Evolutionary conservation across 768 basidiomycete species (phyloP).

Genomic region (Tylopilus intermedius): DNA sequence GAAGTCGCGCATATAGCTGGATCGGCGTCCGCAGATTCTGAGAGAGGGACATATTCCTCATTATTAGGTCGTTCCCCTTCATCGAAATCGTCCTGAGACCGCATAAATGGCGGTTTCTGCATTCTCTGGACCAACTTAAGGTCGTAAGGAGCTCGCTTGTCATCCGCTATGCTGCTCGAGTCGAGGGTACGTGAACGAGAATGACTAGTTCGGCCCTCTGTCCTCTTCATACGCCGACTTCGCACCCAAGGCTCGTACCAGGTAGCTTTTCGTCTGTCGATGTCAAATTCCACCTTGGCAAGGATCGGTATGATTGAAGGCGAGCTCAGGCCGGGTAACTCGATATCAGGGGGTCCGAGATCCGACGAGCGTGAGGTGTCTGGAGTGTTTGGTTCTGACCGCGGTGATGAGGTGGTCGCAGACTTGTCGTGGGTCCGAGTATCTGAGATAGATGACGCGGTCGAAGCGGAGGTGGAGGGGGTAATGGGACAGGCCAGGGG

Average conservation of each 20-base stretch:
- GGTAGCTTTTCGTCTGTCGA: constrained; percentile 70
- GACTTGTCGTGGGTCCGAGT: constrained; percentile 45
- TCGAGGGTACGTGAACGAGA: constrained; percentile 21
- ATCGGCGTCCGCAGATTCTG: constrained; percentile 27
- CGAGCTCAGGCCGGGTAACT: constrained; percentile 62
- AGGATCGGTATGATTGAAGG: constrained; percentile 73
- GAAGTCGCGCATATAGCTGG: constrained; percentile 37
- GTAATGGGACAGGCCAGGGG: constrained; percentile 31
- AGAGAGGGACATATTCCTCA: constrained; percentile 27
- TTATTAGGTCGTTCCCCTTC: constrained; percentile 27
- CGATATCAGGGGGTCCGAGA: constrained; percentile 44
- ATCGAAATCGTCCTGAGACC: constrained; percentile 19
- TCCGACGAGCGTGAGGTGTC: constrained; percentile 43
- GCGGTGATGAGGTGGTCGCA: constrained; percentile 40
- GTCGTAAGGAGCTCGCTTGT: constrained; percentile 40
- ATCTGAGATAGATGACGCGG: constrained; percentile 52
- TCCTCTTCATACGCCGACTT: constrained; percentile 56
- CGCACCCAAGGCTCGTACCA: constrained; percentile 88
- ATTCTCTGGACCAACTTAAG: constrained; percentile 49
- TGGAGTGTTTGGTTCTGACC: constrained; percentile 48
- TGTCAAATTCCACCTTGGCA: constrained; percentile 93
- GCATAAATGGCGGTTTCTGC: constrained; percentile 35
- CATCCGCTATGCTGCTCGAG: constrained; percentile 22
- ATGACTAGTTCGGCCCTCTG: constrained; percentile 33
- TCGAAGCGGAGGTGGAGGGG: constrained; percentile 39